These are phyloP conservation scores for Coelastrella sp. DNA, from an alignment of 139 green algal species.

Conservation along the genomic window DNA sequence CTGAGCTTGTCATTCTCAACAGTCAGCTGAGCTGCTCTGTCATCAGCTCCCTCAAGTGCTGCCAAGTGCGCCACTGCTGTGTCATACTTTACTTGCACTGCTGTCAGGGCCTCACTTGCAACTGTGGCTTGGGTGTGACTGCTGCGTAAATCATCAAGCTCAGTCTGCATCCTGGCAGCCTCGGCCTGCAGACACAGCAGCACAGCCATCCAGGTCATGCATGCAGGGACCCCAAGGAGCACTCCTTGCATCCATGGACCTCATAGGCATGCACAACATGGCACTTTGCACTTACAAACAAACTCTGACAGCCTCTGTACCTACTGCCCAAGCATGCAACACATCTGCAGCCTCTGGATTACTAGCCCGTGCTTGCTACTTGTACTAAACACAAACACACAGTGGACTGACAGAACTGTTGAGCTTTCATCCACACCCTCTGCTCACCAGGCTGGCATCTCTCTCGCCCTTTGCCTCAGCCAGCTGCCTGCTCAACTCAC, in stretches of 20 bases:
- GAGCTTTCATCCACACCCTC: not conserved
- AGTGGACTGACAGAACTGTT: too few relatives aligned
- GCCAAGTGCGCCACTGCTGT: slow-evolving; percentile 21
- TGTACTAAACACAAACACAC: not conserved
- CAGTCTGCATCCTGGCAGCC: not conserved
- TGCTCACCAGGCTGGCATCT: slow-evolving; percentile 34
- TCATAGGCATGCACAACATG: not conserved
- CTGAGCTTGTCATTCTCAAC: slow-evolving; percentile 22
- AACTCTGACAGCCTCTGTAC: too few relatives aligned
- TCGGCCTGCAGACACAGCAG: slow-evolving; percentile 29
- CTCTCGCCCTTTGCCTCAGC: slow-evolving; percentile 30
- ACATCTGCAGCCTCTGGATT: too few relatives aligned
- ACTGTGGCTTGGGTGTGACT: slow-evolving; percentile 3
- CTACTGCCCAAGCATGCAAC: too few relatives aligned
- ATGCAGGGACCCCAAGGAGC: not conserved
- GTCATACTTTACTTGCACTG: not conserved
- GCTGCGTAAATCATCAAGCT: slow-evolving; percentile 17
- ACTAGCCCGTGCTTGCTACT: too few relatives aligned
- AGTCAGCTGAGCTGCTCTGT: slow-evolving; percentile 9
- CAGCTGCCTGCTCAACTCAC: slow-evolving; percentile 22
- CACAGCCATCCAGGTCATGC: too few relatives aligned
- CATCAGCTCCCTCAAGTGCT: slow-evolving; percentile 8
- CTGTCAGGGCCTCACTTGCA: not conserved
- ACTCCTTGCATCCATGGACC: not conserved
- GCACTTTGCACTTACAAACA: too few relatives aligned